Evolutionary conservation across 495 filamentous ascomycete genomes (phyloP).

Genomic region (Podospora tetraspora): DNA sequence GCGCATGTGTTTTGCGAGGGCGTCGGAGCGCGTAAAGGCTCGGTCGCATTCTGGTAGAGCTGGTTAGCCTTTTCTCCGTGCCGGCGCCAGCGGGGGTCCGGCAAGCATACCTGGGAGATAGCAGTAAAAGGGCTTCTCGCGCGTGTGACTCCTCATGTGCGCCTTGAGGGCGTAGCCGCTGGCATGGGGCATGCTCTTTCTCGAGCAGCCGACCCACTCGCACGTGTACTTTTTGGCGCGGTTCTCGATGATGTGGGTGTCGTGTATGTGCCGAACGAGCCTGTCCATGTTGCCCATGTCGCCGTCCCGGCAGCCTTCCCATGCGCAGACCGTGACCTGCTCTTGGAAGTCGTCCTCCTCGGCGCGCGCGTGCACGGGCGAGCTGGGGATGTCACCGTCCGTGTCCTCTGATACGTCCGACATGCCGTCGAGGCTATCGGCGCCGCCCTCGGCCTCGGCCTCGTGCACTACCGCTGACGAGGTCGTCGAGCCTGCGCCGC

Average conservation of each 20-base stretch:
- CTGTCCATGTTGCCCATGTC: constrained; percentile 91
- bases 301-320: constrained; percentile 77
- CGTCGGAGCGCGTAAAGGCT: constrained; percentile 94
- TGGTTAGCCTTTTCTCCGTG: background rate
- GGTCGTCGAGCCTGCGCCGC: constrained; percentile 36
- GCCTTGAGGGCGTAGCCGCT: constrained; percentile 93
- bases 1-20: constrained; percentile 96
- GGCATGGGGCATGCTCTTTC: constrained; percentile 86
- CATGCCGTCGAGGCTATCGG: constrained; percentile 32
- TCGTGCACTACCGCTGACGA: constrained; percentile 44
- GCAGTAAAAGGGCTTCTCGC: constrained; percentile 98
- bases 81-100: background rate
- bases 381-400: constrained; percentile 73
- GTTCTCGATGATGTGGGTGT: constrained; percentile 75
- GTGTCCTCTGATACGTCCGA: constrained; percentile 80
- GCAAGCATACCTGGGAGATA: constrained; percentile 72
- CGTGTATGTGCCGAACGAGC: constrained; percentile 87
- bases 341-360: constrained; percentile 82
- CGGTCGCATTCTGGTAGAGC: constrained; percentile 78
- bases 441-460: constrained; percentile 34
- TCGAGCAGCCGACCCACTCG: constrained; percentile 84
- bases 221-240: constrained; percentile 72
- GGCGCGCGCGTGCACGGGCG: constrained; percentile 54
- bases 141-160: constrained; percentile 95
- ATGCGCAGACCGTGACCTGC: constrained; percentile 83